Evolutionary conservation across 2,329 filamentous ascomycete genomes (phyloP).

Genomic region (Xylariales sp.): DNA sequence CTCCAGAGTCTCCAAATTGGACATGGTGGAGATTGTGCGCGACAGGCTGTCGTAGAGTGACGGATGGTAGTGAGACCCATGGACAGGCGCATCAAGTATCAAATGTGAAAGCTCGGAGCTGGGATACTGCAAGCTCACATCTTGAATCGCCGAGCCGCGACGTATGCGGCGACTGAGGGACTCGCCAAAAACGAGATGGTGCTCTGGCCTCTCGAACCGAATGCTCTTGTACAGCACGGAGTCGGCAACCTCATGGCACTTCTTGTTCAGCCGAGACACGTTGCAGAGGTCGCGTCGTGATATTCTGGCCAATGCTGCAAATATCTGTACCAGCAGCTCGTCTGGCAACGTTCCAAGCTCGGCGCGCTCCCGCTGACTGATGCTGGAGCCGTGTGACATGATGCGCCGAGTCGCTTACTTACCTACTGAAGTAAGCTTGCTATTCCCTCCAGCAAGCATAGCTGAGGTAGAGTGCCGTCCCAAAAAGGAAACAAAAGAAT

Average conservation of each 20-base stretch:
- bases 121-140: constrained; percentile 41
- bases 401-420: too few species aligned
- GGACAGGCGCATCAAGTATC: constrained; percentile 32
- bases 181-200: constrained; percentile 44
- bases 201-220: constrained; percentile 40
- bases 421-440: too few species aligned
- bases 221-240: constrained; percentile 43
- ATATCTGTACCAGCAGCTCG: constrained; percentile 34
- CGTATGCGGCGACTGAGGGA: constrained; percentile 40
- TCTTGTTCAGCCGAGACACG: constrained; percentile 37
- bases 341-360: too few species aligned
- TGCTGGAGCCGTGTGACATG: too few species aligned
- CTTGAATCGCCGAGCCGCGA: constrained; percentile 42
- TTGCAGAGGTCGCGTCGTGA: constrained; percentile 37
- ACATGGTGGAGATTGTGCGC: constrained; percentile 44
- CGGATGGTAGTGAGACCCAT: constrained; percentile 26
- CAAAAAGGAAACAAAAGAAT: too few species aligned
- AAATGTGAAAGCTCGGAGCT: constrained; percentile 37
- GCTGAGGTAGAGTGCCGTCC: too few species aligned
- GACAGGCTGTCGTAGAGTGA: constrained; percentile 38
- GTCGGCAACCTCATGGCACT: constrained; percentile 40
- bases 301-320: constrained; percentile 27
- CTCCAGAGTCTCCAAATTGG: constrained; percentile 42
- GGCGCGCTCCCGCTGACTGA: too few species aligned
- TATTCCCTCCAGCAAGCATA: too few species aligned